Evolutionary conservation across 2,329 filamentous ascomycete genomes (phyloP).

Genomic region (Fusarium lateritium): DNA sequence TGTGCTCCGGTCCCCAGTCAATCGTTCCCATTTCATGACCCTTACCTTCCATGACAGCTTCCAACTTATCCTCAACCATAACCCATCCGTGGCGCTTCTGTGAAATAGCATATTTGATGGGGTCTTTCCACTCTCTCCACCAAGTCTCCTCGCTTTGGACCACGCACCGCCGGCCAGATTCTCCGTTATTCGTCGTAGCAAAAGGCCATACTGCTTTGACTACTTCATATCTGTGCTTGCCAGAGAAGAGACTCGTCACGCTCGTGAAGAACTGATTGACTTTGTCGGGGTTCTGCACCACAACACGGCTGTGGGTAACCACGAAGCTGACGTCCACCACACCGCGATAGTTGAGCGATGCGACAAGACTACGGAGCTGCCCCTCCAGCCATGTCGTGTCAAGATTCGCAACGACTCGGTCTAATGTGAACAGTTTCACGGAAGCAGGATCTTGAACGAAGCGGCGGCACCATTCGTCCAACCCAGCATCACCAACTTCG

Average conservation of each 20-base stretch:
- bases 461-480: conserved; percentile 65
- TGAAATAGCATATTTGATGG: conserved; percentile 62
- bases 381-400: conserved; percentile 70
- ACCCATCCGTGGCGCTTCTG: conserved; percentile 59
- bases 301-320: conserved; percentile 63
- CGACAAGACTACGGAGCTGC: conserved; percentile 66
- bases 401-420: conserved; percentile 68
- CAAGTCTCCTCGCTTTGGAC: conserved; percentile 71
- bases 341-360: conserved; percentile 65
- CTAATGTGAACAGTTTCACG: conserved; percentile 66
- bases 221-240: conserved; percentile 69
- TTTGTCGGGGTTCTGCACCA: conserved; percentile 66
- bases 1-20: conserved; percentile 61
- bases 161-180: conserved; percentile 60
- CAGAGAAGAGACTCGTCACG: conserved; percentile 66
- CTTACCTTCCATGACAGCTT: conserved; percentile 66
- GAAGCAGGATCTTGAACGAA: conserved; percentile 62
- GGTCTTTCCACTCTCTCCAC: conserved; percentile 61
- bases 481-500: conserved; percentile 58
- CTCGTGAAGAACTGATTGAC: conserved; percentile 69
- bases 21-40: conserved; percentile 55
- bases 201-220: conserved; percentile 71
- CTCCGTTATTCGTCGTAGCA: conserved; percentile 63
- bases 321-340: conserved; percentile 65
- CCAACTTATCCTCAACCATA: conserved; percentile 68